Evolutionary conservation across 108 stramenopile species (phyloP).

Genomic region (Cylindrotheca fusiformis): DNA sequence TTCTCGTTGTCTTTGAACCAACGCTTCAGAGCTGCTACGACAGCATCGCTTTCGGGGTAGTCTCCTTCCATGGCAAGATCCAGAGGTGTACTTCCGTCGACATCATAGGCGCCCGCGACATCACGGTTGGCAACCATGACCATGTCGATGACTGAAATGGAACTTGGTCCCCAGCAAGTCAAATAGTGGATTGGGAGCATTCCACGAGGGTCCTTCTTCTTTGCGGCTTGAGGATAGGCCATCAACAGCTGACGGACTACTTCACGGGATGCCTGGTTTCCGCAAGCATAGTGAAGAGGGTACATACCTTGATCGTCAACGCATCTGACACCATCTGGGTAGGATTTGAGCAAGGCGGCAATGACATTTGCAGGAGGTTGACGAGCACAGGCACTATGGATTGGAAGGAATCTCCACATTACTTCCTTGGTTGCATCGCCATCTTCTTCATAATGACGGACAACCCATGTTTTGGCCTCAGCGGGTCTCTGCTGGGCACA

Average conservation of each 20-base stretch:
- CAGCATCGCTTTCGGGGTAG: slow-evolving; percentile 47
- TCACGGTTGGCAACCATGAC: slow-evolving; percentile 69
- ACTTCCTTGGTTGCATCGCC: slow-evolving; percentile 39
- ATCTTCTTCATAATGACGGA: slow-evolving; percentile 49
- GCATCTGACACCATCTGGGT: slow-evolving; percentile 63
- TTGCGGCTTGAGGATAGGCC: slow-evolving; percentile 64
- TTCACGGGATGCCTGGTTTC: slow-evolving; percentile 63
- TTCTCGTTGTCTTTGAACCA: slow-evolving; percentile 20
- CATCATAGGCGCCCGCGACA: slow-evolving; percentile 45
- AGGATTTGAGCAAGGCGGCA: slow-evolving; percentile 50
- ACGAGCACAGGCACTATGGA: slow-evolving; percentile 78
- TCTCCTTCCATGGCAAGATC: slow-evolving; percentile 63
- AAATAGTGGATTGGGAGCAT: slow-evolving; percentile 86
- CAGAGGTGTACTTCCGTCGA: slow-evolving; percentile 71
- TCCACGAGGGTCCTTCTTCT: slow-evolving; percentile 62
- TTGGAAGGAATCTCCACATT: slow-evolving; percentile 82
- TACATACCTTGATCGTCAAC: slow-evolving; percentile 83
- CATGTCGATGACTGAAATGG: slow-evolving; percentile 67
- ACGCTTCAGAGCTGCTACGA: slow-evolving; percentile 36
- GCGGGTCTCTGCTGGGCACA: slow-evolving; percentile 35
- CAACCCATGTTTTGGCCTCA: slow-evolving; percentile 75
- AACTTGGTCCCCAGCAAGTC: slow-evolving; percentile 75
- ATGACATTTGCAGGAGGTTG: slow-evolving; percentile 66
- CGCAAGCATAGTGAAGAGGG: slow-evolving; percentile 84
- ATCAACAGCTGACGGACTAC: slow-evolving; percentile 69